Evolutionary conservation across 805 yeast genomes (phyloP).

Genomic region (Teunomyces atbi): DNA sequence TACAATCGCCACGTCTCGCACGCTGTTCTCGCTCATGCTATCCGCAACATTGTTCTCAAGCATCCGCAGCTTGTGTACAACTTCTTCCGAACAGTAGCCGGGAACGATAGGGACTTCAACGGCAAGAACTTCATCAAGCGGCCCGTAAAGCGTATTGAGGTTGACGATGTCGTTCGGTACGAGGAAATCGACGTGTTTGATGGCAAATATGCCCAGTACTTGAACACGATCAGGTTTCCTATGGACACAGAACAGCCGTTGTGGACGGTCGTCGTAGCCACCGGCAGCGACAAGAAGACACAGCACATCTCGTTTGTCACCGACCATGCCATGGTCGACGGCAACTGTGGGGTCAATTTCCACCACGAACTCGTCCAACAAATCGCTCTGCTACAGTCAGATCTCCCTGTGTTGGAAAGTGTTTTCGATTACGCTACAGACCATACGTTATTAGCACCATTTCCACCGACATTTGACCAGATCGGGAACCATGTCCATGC

Average conservation of each 20-base stretch:
- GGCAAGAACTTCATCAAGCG: conserved; percentile 1
- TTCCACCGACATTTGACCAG: neutral
- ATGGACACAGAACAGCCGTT: neutral
- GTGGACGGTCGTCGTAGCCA: neutral
- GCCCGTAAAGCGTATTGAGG: neutral
- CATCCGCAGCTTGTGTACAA: conserved; percentile 15
- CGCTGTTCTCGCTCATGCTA: conserved; percentile 3
- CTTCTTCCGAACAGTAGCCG: conserved; percentile 12
- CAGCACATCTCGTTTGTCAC: conserved; percentile 16
- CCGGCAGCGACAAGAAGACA: neutral
- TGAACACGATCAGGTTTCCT: neutral
- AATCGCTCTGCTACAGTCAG: conserved; percentile 8
- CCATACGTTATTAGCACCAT: neutral
- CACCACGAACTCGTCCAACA: conserved; percentile 22
- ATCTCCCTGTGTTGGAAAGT: neutral
- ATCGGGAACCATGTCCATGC: neutral
- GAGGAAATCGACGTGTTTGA: neutral
- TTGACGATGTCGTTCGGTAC: neutral
- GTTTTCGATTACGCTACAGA: neutral
- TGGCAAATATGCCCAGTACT: neutral
- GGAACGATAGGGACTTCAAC: neutral
- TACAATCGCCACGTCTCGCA: conserved; percentile 11
- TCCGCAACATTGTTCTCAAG: conserved; percentile 1
- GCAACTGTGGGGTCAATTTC: conserved; percentile 28
- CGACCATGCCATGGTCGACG: conserved; percentile 27